Evolutionary conservation across 768 basidiomycete genomes (phyloP).

Genomic region (Leccinum fibrillosum): DNA sequence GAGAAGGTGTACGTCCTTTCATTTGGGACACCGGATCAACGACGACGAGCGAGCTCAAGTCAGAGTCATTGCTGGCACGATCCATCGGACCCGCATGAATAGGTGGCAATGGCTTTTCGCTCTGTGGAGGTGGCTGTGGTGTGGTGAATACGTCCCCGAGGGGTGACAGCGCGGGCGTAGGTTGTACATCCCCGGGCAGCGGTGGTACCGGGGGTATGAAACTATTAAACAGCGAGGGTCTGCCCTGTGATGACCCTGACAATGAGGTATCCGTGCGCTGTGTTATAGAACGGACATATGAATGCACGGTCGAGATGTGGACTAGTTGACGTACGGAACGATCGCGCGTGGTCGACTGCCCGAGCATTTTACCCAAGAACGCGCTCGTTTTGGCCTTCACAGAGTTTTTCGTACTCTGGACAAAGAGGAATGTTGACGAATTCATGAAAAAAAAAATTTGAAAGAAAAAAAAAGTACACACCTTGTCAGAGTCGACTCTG

Average conservation of each 20-base stretch:
- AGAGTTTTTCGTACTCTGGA: conserved; percentile 48
- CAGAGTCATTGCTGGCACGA: conserved; percentile 40
- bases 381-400: conserved; percentile 79
- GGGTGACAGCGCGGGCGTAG: conserved; percentile 40
- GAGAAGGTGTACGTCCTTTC: conserved; percentile 31
- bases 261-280: conserved; percentile 56
- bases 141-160: conserved; percentile 51
- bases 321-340: conserved; percentile 51
- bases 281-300: conserved; percentile 26
- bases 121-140: conserved; percentile 31
- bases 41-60: conserved; percentile 57
- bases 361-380: conserved; percentile 77
- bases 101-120: conserved; percentile 64
- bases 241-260: conserved; percentile 21
- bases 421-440: neutral
- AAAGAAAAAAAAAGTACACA: conserved; percentile 19
- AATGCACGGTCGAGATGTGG: conserved; percentile 2
- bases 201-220: conserved; percentile 43
- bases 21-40: conserved; percentile 46
- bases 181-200: conserved; percentile 44
- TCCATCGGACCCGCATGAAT: conserved; percentile 39
- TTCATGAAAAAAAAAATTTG: neutral
- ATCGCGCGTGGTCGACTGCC: conserved; percentile 61
- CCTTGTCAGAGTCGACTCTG: conserved; percentile 49
- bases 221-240: conserved; percentile 34